Base-by-base conservation (phyloP, 2,329 filamentous ascomycete species). In the Ophiocordyceps australis region DNA sequence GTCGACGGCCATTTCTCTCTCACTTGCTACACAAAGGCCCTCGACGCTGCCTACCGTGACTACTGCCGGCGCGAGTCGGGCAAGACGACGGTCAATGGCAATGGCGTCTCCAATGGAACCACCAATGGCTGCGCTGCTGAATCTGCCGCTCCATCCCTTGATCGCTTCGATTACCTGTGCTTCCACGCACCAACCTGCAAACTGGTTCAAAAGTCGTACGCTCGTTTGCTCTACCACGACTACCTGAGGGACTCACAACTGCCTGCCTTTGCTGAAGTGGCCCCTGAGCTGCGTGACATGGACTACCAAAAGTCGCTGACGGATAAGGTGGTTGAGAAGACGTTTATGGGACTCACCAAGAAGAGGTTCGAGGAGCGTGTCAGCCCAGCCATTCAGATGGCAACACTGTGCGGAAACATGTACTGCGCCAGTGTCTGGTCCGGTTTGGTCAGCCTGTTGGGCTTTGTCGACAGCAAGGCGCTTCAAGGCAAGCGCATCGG, bases 121-220 rank as follows among this genome's bases (percentile, higher is more conserved):
- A 65, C 46, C 39, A 70, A 68, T 31, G 50, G 45, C 30, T 37
- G 47, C 24, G 44, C 47, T 26, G n/a, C 16, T 6, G n/a, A 8
- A 14, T 9, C 20, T 6, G 39, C 49, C 30, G 38, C 54, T 44
- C 74, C 76, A 57, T 70, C 71, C 20, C 55, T 89, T 32, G 79
- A 86, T 52, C 74, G 77, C 44, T 89, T 89, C 50, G 79, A 86
- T 54, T 80, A 82, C 58, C 54, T 89, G 47, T 54, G 72, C 32
- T 89, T 85, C 71, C 80, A 89, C 52, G 65, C 80, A 12, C 80
- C 80, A 21, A 86, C 74, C 35, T 89, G 80, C 74, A 89, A 89
- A 62, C 64, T 83, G 30, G 80, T 89, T 33, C 62, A 77, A 46
- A 89, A 89, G 60, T 83, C 77, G 12, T 89, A 83, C 47, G 80